Base-by-base conservation (phyloP, 352 stramenopile species). In the Phytophthora fragariaefolia region DNA sequence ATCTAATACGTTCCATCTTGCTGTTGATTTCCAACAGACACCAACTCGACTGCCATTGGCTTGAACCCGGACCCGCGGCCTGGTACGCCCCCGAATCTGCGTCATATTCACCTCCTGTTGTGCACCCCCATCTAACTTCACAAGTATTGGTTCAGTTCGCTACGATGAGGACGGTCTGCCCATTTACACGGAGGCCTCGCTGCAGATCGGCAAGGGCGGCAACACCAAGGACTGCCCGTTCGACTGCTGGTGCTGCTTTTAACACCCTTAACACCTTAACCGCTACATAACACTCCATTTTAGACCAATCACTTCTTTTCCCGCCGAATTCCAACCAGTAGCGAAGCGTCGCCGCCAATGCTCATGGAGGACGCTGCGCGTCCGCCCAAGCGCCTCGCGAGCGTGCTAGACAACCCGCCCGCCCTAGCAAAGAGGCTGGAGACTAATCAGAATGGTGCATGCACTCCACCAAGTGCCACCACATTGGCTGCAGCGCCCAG, bases 211-310 rank as follows among this genome's bases (percentile, higher is more conserved):
- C 64, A 82, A 94, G 63, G 90, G 90, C 26, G 90, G 89, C 23
- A 79, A 90, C 68, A 95, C 90, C 12, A 83, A 79, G 6, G 89
- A 97, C 64, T 97, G 90, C 43, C 90, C 90, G 0, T 97, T 97
- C 55, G 90, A 97, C 63, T 97, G 90, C 74, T 95, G 90, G 86
- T 97, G 90, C 72, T 97, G 90, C 74, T 97, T 96, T 48, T 97
- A 70, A 26, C n/a, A 38, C 24, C 18, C 23, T 40, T 20, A 58
- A 42, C 13, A 8, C 13, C 4, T 43, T 54, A 57, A 60, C 45
- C 15, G 50, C 38, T 12, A 57, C 40, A 57, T 40, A 36, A 63
- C n/a, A n/a, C n/a, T n/a, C n/a, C n/a, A n/a, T 40, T 69, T 51
- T 66, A 20, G n/a, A 58, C 42, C 45, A 67, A 63, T 75, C 51